Percentiles rank a stretch among this genome's conserved stretches.
phyloP scores from a whole-genome alignment of 768 basidiomycete genomes.

The Psilocybe tampanensis region DNA sequence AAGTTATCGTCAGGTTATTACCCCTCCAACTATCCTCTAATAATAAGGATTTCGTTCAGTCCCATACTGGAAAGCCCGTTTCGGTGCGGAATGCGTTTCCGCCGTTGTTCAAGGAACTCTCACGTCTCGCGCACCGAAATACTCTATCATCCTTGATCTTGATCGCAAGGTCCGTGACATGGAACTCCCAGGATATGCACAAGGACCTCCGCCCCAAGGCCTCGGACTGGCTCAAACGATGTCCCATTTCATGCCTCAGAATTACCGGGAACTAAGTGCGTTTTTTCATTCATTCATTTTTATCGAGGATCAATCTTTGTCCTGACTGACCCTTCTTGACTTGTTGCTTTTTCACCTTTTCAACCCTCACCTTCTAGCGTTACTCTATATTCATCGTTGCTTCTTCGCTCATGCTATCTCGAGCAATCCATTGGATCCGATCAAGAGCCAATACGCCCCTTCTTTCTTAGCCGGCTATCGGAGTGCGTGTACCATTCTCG shows the following conservation, averaged over 20 bases:
- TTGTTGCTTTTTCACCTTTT: slow-evolving; percentile 2
- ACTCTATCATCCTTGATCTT: slow-evolving; percentile 62
- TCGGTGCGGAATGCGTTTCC: slow-evolving; percentile 66
- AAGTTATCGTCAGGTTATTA: slow-evolving; percentile 28
- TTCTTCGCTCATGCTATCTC: slow-evolving; percentile 77
- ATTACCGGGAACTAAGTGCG: slow-evolving; percentile 73
- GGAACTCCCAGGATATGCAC: slow-evolving; percentile 65
- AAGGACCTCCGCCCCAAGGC: slow-evolving; percentile 49
- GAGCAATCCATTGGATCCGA: slow-evolving; percentile 65
- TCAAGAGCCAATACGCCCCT: slow-evolving; percentile 66
- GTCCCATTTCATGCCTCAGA: slow-evolving; percentile 75
- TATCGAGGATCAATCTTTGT: not conserved
- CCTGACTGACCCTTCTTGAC: not conserved
- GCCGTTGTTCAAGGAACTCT: slow-evolving; percentile 70
- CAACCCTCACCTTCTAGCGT: slow-evolving; percentile 38
- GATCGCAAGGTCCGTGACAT: slow-evolving; percentile 72
- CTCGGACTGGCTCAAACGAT: slow-evolving; percentile 62
- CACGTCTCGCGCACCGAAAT: slow-evolving; percentile 64
- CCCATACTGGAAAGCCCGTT: slow-evolving; percentile 70
- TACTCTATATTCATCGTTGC: slow-evolving; percentile 73
- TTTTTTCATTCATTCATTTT: slow-evolving; percentile 4
- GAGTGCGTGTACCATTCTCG: slow-evolving; percentile 62
- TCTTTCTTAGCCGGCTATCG: slow-evolving; percentile 71
- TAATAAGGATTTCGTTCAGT: slow-evolving; percentile 39
- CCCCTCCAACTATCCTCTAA: not conserved